Percentiles rank a stretch among this genome's conserved stretches.
phyloP scores from a whole-genome alignment of 2,329 filamentous ascomycete genomes.

The Fusarium sp. region DNA sequence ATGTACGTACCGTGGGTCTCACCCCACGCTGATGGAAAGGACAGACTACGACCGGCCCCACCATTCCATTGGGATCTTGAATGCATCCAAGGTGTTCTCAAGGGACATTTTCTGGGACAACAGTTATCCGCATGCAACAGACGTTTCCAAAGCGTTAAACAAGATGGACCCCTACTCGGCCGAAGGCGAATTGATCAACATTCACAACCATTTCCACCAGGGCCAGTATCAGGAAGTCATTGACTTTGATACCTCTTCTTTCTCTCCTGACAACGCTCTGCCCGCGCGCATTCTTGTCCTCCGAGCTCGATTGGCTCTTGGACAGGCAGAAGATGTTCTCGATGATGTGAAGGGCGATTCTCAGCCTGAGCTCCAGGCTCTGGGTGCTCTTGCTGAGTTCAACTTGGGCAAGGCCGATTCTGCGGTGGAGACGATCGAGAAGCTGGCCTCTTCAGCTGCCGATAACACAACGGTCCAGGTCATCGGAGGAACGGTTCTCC shows the following conservation, averaged over 20 bases:
- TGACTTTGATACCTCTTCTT: constrained; percentile 82
- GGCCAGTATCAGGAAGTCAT: constrained; percentile 88
- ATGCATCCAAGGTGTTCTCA: constrained; percentile 47
- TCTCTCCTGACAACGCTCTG: constrained; percentile 81
- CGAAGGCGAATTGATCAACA: constrained; percentile 76
- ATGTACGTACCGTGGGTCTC: constrained; percentile 33
- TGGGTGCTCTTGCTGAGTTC: constrained; percentile 78
- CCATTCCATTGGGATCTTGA: constrained; percentile 36
- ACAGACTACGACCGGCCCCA: constrained; percentile 42
- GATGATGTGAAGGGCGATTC: constrained; percentile 72
- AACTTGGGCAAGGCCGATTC: constrained; percentile 66
- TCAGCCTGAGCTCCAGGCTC: constrained; percentile 78
- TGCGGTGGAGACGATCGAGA: constrained; percentile 71
- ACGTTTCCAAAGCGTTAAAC: constrained; percentile 35
- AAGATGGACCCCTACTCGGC: constrained; percentile 76
- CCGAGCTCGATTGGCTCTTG: constrained; percentile 84
- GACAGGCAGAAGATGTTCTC: constrained; percentile 78
- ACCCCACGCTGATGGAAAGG: constrained; percentile 35
- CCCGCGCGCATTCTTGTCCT: constrained; percentile 81
- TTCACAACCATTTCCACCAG: constrained; percentile 76
- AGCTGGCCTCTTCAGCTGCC: constrained; percentile 70
- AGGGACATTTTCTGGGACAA: constrained; percentile 33
- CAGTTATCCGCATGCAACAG: constrained; percentile 14
- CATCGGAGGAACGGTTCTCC: constrained; percentile 81
- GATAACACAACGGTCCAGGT: constrained; percentile 87